These are phyloP conservation scores for Stagonosporopsis cucurbitacearum DNA, from an alignment of 2,329 filamentous ascomycete species.

Conservation along the genomic window DNA sequence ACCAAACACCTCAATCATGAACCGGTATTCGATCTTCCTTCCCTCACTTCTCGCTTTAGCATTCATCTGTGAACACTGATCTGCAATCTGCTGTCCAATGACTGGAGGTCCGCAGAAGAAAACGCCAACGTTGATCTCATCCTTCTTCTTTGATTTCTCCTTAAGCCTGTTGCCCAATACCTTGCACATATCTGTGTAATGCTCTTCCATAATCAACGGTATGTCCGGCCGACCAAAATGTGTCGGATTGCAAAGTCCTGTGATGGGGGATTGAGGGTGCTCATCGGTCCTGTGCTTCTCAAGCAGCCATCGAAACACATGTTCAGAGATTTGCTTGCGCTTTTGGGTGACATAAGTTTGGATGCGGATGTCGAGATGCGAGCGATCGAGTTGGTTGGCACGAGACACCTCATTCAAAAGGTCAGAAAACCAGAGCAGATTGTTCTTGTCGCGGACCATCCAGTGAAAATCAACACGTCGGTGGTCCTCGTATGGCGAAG, in stretches of 20 bases:
- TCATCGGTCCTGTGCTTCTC: slow-evolving; percentile 62
- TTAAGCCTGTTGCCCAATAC: slow-evolving; percentile 26
- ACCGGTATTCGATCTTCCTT: slow-evolving; percentile 62
- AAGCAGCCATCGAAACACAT: slow-evolving; percentile 64
- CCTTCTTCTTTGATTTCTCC: slow-evolving; percentile 30
- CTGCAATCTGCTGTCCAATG: slow-evolving; percentile 62
- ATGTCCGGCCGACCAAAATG: slow-evolving; percentile 64
- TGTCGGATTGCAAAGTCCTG: slow-evolving; percentile 61
- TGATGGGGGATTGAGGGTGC: slow-evolving; percentile 61
- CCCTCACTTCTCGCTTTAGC: slow-evolving; percentile 60
- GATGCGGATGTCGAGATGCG: slow-evolving; percentile 60
- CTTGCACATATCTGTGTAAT: slow-evolving; percentile 61
- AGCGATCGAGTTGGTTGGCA: slow-evolving; percentile 43
- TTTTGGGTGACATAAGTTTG: slow-evolving; percentile 65
- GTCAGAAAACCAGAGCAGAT: slow-evolving; percentile 64
- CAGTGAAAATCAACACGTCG: slow-evolving; percentile 66
- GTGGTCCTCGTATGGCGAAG: slow-evolving; percentile 47
- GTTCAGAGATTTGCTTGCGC: slow-evolving; percentile 59
- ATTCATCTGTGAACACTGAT: slow-evolving; percentile 60
- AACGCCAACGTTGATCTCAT: slow-evolving; percentile 58
- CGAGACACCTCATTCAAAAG: slow-evolving; percentile 57
- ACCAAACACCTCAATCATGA: slow-evolving; percentile 65
- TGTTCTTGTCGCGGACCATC: slow-evolving; percentile 65
- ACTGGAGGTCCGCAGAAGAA: slow-evolving; percentile 65
- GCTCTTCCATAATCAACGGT: slow-evolving; percentile 58